phyloP scores from a whole-genome alignment of 768 basidiomycete species.

The Xanthoconium purpureum region DNA sequence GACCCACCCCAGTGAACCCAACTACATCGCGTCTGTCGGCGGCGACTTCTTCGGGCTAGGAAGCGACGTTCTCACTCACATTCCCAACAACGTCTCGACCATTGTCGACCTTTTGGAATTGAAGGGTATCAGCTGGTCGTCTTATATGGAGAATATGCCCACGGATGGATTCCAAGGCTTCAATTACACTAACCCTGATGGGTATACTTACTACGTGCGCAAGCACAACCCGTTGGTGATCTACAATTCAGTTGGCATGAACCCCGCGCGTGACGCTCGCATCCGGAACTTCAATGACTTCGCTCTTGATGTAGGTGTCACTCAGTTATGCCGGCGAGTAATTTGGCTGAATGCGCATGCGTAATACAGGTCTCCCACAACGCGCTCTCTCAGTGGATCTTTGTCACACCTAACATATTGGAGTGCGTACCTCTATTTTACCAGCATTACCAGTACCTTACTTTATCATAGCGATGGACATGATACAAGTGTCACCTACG shows the following conservation, averaged over 20 bases:
- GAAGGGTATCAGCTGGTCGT: conserved; percentile 56
- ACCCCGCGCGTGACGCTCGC: conserved; percentile 38
- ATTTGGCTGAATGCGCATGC: background rate
- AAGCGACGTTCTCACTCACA: background rate
- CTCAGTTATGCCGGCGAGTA: background rate
- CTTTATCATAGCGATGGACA: conserved; percentile 50
- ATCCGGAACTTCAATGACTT: conserved; percentile 63
- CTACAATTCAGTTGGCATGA: conserved; percentile 46
- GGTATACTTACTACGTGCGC: conserved; percentile 37
- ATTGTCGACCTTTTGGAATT: conserved; percentile 57
- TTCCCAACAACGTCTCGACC: conserved; percentile 50
- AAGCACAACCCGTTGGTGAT: conserved; percentile 54
- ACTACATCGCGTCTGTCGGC: conserved; percentile 33
- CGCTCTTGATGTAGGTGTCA: conserved; percentile 40
- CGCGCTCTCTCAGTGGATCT: conserved; percentile 56
- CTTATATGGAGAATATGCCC: conserved; percentile 59
- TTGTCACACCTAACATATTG: conserved; percentile 57
- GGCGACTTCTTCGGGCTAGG: background rate
- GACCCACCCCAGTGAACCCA: conserved; percentile 61
- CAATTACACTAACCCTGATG: conserved; percentile 26
- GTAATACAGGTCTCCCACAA: conserved; percentile 31
- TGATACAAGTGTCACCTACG: conserved; percentile 53
- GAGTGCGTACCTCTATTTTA: conserved; percentile 14
- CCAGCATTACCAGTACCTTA: background rate
- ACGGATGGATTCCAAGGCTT: conserved; percentile 44